Evolutionary conservation across 2,329 filamentous ascomycete species (phyloP).

Genomic region (Cryphonectria naterciae): DNA sequence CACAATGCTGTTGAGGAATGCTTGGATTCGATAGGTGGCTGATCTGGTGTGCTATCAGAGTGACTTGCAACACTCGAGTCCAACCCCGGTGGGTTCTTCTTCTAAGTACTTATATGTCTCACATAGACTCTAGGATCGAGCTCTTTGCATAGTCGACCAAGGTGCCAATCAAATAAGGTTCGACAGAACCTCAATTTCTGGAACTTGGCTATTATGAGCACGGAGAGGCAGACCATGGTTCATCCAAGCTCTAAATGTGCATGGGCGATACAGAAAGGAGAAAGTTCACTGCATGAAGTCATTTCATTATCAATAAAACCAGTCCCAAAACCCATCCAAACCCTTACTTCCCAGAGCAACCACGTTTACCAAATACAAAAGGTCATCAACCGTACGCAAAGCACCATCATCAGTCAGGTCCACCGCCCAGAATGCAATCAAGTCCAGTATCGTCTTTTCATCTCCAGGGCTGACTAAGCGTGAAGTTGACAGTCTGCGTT

Average conservation of each 20-base stretch:
- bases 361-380: slow-evolving; percentile 12
- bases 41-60: too few species aligned
- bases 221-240: background rate
- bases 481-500: slow-evolving; percentile 30
- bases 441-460: background rate
- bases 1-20: slow-evolving; percentile 53
- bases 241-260: background rate
- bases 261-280: background rate
- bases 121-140: background rate
- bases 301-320: slow-evolving; percentile 27
- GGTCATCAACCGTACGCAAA: slow-evolving; percentile 2
- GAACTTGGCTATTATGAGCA: background rate
- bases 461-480: slow-evolving; percentile 30
- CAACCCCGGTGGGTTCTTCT: background rate
- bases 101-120: too few species aligned
- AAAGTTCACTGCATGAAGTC: slow-evolving; percentile 25
- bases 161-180: too few species aligned
- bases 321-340: background rate
- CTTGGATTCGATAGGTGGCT: background rate
- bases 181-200: too few species aligned
- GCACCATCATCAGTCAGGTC: background rate
- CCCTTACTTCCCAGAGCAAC: background rate
- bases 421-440: background rate
- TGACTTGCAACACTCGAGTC: background rate
- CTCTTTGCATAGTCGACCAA: background rate